Percentiles rank a stretch among this genome's conserved stretches.
Conservation (phyloP, 495 filamentous ascomycete genomes). For the Annulohypoxylon stygium region DNA sequence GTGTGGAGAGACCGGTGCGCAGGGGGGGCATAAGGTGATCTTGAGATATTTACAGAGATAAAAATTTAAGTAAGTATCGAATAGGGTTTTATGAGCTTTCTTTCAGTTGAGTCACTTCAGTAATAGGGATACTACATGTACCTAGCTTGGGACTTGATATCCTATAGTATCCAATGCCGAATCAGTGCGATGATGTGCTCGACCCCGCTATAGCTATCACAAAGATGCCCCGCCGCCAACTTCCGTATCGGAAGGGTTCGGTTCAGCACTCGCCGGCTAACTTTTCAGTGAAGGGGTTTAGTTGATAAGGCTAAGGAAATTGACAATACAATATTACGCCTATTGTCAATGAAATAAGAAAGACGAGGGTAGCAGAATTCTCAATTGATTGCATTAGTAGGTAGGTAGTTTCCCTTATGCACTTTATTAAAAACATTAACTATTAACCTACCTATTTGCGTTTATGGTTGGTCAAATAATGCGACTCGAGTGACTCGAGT, state of each 20-base stretch:
- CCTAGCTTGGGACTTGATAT: not conserved
- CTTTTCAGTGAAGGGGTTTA: not conserved
- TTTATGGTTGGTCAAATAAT: too few relatives aligned
- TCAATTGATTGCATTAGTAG: not conserved
- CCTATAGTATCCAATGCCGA: conserved; percentile 30
- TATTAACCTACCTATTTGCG: too few relatives aligned
- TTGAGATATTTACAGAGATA: not conserved
- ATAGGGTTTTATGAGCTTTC: not conserved
- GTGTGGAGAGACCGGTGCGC: conserved; percentile 31
- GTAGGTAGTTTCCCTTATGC: not conserved
- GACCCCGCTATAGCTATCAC: conserved; percentile 39
- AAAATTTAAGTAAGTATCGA: not conserved
- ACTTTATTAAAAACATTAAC: too few relatives aligned
- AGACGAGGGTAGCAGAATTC: too few relatives aligned
- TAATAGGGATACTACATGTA: not conserved
- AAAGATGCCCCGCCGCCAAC: conserved; percentile 37
- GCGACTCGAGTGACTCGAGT: not conserved
- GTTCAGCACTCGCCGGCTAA: conserved; percentile 24
- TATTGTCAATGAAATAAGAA: not conserved
- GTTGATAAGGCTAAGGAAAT: not conserved
- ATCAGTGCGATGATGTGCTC: conserved; percentile 43
- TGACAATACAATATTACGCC: not conserved
- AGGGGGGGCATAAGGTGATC: conserved; percentile 38
- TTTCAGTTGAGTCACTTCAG: not conserved
- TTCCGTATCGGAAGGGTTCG: conserved; percentile 42